Percentiles rank a stretch among this genome's conserved stretches.
Evolutionary conservation across 2,329 filamentous ascomycete genomes (phyloP).

Genomic region (Sarocladium brachiariae): DNA sequence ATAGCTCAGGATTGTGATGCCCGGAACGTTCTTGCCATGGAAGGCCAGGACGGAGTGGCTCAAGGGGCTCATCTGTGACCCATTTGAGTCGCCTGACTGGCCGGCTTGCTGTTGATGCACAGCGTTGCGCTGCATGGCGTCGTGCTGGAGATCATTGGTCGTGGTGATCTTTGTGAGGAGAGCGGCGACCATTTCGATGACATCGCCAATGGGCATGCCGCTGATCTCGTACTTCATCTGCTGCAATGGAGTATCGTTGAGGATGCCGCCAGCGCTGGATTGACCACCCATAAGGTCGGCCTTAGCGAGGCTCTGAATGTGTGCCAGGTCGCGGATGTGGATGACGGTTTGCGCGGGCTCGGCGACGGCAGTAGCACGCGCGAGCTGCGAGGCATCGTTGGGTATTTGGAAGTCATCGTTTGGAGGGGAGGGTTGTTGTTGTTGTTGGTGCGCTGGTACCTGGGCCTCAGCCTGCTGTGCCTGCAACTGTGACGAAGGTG

Average conservation of each 20-base stretch:
- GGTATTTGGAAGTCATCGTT: constrained; percentile 30
- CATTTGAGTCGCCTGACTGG: constrained; percentile 35
- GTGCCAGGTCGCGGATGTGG: constrained; percentile 79
- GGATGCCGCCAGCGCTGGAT: constrained; percentile 27
- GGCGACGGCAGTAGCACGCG: constrained; percentile 19
- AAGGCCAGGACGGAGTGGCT: constrained; percentile 77
- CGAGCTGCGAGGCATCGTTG: constrained; percentile 13
- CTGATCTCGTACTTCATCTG: constrained; percentile 84
- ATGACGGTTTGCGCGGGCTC: constrained; percentile 48
- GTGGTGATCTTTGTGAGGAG: constrained; percentile 94
- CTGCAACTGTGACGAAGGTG: background rate
- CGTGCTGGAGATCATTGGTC: constrained; percentile 91
- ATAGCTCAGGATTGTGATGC: constrained; percentile 95
- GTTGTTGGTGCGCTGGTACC: constrained; percentile 13
- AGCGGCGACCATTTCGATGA: constrained; percentile 98
- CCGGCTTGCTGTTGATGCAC: constrained; percentile 51
- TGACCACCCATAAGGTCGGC: constrained; percentile 61
- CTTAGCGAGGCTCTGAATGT: constrained; percentile 82
- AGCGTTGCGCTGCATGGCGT: constrained; percentile 71
- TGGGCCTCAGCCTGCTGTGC: constrained; percentile 11
- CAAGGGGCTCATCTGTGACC: constrained; percentile 51
- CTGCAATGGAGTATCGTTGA: constrained; percentile 44
- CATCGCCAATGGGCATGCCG: constrained; percentile 91
- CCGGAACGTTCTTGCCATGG: constrained; percentile 95
- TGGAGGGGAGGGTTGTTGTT: constrained; percentile 29